Evolutionary conservation across 1,284 basidiomycete genomes (phyloP).

Genomic region (Crucibulum cyathiforme): DNA sequence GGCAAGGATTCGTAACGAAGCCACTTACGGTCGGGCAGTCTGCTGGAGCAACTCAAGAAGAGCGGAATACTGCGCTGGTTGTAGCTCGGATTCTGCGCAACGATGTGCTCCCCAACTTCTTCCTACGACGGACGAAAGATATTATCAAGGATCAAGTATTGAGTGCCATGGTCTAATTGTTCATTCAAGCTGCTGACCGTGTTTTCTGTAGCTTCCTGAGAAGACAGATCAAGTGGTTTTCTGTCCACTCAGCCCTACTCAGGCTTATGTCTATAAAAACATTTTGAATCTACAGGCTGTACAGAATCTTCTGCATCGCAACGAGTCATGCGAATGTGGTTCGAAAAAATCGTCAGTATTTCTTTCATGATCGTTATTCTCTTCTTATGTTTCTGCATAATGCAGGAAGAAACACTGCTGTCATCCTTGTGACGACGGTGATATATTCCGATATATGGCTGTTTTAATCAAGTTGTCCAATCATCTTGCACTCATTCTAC

Average conservation of each 20-base stretch:
- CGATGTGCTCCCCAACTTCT: slow-evolving; percentile 75
- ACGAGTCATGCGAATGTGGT: slow-evolving; percentile 77
- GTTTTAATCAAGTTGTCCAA: slow-evolving; percentile 86
- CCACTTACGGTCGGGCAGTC: slow-evolving; percentile 77
- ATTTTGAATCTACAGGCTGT: slow-evolving; percentile 68
- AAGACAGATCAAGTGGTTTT: slow-evolving; percentile 91
- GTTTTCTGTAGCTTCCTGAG: slow-evolving; percentile 65
- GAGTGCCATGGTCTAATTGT: not conserved
- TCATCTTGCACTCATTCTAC: slow-evolving; percentile 82
- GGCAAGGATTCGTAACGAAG: slow-evolving; percentile 69
- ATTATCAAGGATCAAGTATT: slow-evolving; percentile 75
- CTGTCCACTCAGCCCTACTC: slow-evolving; percentile 76
- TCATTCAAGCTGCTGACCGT: not conserved
- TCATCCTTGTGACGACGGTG: slow-evolving; percentile 62
- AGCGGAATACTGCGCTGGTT: slow-evolving; percentile 49
- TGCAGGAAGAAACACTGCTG: slow-evolving; percentile 71
- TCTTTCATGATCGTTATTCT: not conserved
- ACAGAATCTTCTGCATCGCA: slow-evolving; percentile 69
- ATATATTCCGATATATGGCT: slow-evolving; percentile 77
- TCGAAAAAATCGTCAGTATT: slow-evolving; percentile 55
- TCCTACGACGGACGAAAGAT: slow-evolving; percentile 84
- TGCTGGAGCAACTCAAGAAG: slow-evolving; percentile 63
- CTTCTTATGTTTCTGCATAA: slow-evolving; percentile 2
- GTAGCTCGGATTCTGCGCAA: slow-evolving; percentile 67
- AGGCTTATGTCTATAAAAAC: slow-evolving; percentile 74